Evolutionary conservation across 1,139 yeast species (phyloP).

Genomic region (Maudiozyma humilis): DNA sequence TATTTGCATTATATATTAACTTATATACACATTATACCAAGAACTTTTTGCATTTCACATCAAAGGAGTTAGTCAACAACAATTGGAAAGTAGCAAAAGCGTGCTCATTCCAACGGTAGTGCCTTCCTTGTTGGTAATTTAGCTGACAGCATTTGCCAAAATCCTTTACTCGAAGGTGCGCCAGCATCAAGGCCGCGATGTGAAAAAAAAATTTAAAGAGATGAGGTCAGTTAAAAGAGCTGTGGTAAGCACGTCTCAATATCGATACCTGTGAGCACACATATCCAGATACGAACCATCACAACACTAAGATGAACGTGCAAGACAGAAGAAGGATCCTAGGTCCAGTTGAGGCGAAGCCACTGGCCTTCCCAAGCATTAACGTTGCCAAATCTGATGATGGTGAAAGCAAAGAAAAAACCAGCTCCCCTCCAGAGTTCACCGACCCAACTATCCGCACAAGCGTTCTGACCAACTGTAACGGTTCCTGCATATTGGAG

Average conservation of each 20-base stretch:
- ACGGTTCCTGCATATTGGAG: constrained; percentile 80
- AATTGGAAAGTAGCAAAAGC: too few species aligned
- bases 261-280: too few species aligned
- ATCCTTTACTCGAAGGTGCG: too few species aligned
- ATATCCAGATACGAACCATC: too few species aligned
- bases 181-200: too few species aligned
- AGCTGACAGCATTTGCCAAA: too few species aligned
- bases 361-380: constrained; percentile 35
- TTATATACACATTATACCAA: background rate
- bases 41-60: background rate
- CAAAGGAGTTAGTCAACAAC: too few species aligned
- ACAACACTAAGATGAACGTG: constrained; percentile 39
- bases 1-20: background rate
- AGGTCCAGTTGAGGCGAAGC: constrained; percentile 55
- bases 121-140: too few species aligned
- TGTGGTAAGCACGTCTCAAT: too few species aligned
- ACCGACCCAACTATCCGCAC: constrained; percentile 38
- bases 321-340: constrained; percentile 64
- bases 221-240: too few species aligned
- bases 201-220: background rate
- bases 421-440: constrained; percentile 2
- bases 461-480: constrained; percentile 61
- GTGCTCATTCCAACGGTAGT: too few species aligned
- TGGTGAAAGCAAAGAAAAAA: background rate
- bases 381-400: background rate